Evolutionary conservation across 306 rosid species (phyloP), one percentile per base, ranked within the genome.

Genomic region (Fragaria nilgerrensis): DNA sequence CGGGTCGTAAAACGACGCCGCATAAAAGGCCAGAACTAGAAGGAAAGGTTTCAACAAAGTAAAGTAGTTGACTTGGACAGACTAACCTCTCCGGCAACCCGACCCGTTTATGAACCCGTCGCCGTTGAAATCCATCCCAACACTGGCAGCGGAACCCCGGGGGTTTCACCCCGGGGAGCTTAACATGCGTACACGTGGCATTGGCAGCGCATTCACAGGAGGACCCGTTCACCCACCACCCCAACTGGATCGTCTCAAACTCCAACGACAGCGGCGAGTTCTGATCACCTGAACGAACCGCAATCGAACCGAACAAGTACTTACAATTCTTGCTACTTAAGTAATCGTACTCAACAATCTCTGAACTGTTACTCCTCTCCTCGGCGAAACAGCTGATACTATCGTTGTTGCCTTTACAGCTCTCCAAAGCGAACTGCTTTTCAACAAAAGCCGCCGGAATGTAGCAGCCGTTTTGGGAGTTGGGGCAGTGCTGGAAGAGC

Each of bases 41-140:
- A 43, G 45, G 7, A 12, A 3, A 58, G 7, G 62, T n/a, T 50
- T 17, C 22, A 17, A 5, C n/a, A 20, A n/a, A 56, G 29, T 56
- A 3, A 20, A n/a, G 10, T 5, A 2, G 15, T 63, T 62, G 68
- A 34, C 23, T 36, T 36, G 83, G 81, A 80, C 79, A 73, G 84
- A 87, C 93, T 88, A 10, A 92, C 97, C 90, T 89, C 62, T 88
- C 85, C 80, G 85, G 90, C 97, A 92, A 70, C 94, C 89, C 66
- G 74, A 13, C 77, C 92, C 97, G 23, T 5, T 16, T 2, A 0
- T 2, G 79, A 84, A 92, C 1, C 96, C 99, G 43, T 95, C 93
- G 25, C 97, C 98, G 43, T 5, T 5, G 32, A 75, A 78, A 92
- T 44, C 95, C 93, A 9, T 84, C 75, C 0, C 0, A 0, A 43